Evolutionary conservation across 1,284 basidiomycete genomes (phyloP), one percentile per base, ranked within the genome.

Genomic region (Sporisorium exsertum): DNA sequence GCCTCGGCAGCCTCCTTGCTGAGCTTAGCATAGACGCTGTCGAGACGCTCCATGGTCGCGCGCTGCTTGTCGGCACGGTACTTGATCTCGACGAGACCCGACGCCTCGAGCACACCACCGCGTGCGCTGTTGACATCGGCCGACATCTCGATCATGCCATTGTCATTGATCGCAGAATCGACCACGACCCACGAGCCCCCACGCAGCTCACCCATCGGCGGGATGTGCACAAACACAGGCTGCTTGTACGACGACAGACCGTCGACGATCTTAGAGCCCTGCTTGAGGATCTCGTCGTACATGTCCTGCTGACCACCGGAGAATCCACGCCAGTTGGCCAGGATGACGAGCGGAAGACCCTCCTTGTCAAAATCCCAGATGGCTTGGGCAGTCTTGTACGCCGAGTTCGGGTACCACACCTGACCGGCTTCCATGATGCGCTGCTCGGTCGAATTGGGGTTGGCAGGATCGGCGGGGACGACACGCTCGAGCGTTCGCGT

Each of bases 291-390:
- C 78, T 84, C 81, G 63, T 84, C 79, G 77, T 89, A 88, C 95
- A 97, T 97, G 87, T 97, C 95, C 87, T 97, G 94, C 87, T 97
- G 95, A 82, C 97, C 97, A 78, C 97, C 97, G 26, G 97, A 99
- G 91, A 99, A 99, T 42, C 97, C 97, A 89, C 97, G 94, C 95
- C 97, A 99, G 89, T 99, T 99, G 72, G 97, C 97, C 82, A 99
- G 97, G 87, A 99, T 96, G 87, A 99, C 94, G 72, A 99, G 89
- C 5, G 97, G 97, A 24, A 99, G 89, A 45, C 94, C 94, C 87
- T 99, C 97, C 56, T 95, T 92, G 88, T 96, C 93, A 88, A 99
- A 94, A 88, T 99, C 97, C 87, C 95, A 94, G 88, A 99, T 99
- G 18, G 97, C 95, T 84, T 98, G 97, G 10, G 96, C 97, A 26